Conservation (phyloP, 495 filamentous ascomycete species). For the Xylaria intraflava region DNA sequence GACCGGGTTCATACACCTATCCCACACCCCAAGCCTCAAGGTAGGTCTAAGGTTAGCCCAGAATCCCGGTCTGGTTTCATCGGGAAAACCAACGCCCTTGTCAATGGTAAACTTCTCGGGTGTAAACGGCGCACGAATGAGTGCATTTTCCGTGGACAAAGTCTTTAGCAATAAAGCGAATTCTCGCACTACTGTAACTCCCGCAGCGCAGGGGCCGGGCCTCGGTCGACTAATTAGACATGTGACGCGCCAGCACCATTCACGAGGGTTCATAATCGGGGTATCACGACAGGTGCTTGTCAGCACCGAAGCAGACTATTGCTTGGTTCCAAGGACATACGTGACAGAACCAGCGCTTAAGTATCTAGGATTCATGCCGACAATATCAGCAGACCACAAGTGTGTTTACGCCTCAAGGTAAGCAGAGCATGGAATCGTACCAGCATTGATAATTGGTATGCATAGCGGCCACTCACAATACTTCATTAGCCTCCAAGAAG, state of each 20-base stretch:
- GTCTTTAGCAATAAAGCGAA: not conserved
- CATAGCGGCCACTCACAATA: not conserved
- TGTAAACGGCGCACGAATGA: not conserved
- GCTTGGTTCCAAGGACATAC: not conserved
- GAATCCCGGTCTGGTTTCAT: not conserved
- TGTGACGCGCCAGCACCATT: conserved; percentile 1
- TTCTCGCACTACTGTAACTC: not conserved
- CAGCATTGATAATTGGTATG: not conserved
- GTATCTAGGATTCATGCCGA: not conserved
- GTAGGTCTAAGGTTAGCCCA: not conserved
- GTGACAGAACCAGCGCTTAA: not conserved
- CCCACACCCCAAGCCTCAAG: too few species aligned
- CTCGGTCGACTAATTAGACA: conserved; percentile 1
- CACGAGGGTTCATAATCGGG: not conserved
- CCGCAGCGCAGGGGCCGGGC: not conserved
- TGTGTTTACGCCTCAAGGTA: not conserved
- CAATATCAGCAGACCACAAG: not conserved
- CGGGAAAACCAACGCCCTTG: not conserved
- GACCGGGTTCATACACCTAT: too few species aligned
- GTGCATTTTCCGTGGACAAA: not conserved
- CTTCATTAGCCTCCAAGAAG: not conserved
- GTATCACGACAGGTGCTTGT: not conserved
- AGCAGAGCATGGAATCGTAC: not conserved
- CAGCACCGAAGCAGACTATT: not conserved
- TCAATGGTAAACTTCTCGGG: not conserved